These are phyloP conservation scores for Penicillium malachiteum DNA, from an alignment of 495 filamentous ascomycete genomes.

Conservation along the genomic window DNA sequence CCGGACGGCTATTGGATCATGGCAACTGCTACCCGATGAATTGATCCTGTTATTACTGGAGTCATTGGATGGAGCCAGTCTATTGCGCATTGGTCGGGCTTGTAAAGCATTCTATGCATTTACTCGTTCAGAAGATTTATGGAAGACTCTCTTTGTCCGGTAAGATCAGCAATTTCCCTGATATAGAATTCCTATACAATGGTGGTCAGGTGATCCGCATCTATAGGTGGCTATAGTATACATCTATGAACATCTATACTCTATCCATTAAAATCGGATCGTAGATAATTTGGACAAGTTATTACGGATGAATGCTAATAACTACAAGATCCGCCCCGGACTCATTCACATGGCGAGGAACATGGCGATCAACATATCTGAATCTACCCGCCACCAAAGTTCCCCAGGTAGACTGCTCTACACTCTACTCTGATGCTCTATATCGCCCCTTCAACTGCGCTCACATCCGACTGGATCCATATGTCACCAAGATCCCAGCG, in stretches of 20 bases:
- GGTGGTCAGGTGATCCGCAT: too few relatives aligned
- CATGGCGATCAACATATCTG: conserved; percentile 83
- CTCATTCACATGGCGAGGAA: conserved; percentile 74
- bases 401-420: conserved; percentile 57
- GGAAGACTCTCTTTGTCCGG: conserved; percentile 84
- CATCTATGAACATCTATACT: too few relatives aligned
- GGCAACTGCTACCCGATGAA: conserved; percentile 75
- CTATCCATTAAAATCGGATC: not conserved
- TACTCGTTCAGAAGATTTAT: conserved; percentile 80
- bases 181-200: not conserved
- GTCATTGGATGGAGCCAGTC: conserved; percentile 59
- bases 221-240: too few relatives aligned
- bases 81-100: conserved; percentile 71
- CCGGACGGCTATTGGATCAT: conserved; percentile 59
- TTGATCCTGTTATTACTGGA: conserved; percentile 75
- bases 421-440: conserved; percentile 87
- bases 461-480: conserved; percentile 65
- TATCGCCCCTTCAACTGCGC: conserved; percentile 92
- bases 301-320: not conserved
- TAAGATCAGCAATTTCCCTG: conserved; percentile 49
- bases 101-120: conserved; percentile 91
- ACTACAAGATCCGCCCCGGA: conserved; percentile 33
- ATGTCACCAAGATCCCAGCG: conserved; percentile 65
- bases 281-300: not conserved
- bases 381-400: conserved; percentile 57